Base-by-base conservation (phyloP, 169 alveolate genomes). In the Plasmodium knowlesi region DNA sequence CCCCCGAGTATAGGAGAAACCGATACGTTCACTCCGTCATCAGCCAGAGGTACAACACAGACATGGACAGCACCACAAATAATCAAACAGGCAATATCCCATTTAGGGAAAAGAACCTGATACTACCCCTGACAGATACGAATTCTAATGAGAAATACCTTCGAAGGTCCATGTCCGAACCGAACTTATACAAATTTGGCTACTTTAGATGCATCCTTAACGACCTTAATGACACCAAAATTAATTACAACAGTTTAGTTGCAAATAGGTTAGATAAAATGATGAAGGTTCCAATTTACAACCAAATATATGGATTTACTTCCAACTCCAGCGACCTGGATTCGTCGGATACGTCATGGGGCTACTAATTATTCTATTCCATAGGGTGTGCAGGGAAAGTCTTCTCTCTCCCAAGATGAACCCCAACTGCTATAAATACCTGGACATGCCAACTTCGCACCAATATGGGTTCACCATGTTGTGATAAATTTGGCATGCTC, bases 81-180 rank as follows among this genome's bases (percentile, higher is more conserved):
- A 80, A 43, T 10, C 19, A 80, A 46, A 43, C 12, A 9, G 32
- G 12, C 5, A 19, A 25, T 71, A 46, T 74, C 41, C 46, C 76
- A 0, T 43, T 46, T 12, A 22, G 12, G 41, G 39, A 73, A 22
- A 89, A 89, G 82, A 89, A 89, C 73, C 74, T 89, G 34, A 89
- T 89, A 10, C 39, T 89, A 19, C 94, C 94, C 28, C 50, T 89
- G 46, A 50, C 83, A 39, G 94, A 89, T 46, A 79, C 90, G 25
- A 80, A 89, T 41, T 57, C 61, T 10, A 54, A 71, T 79, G 80
- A 79, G 70, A 89, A 89, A 72, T 89, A 89, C 73, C 34, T 89
- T n/a, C 88, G 94, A 28, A 89, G 90, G 50, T 89, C 94, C 10
- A 19, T 89, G 71, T 89, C 94, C 43, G 94, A 89, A 80, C 94